These are phyloP conservation scores for Periconia sp. DNA, from an alignment of 2,329 filamentous ascomycete genomes.

Conservation along the genomic window DNA sequence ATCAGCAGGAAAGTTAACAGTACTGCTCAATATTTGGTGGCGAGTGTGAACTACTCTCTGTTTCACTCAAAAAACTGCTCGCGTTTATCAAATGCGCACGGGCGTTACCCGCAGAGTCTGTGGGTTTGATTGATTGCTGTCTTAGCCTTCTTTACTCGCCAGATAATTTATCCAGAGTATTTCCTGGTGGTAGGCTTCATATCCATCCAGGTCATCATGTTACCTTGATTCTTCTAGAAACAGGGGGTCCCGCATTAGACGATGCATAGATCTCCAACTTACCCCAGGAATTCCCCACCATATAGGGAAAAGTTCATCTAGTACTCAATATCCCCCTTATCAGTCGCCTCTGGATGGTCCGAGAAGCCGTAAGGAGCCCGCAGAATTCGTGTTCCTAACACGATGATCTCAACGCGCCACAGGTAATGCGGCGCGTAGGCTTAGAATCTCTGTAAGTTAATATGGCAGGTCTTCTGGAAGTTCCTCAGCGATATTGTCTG, in stretches of 20 bases:
- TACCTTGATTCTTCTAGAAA: conserved; percentile 28
- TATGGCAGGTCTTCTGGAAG: not conserved
- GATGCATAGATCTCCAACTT: conserved; percentile 34
- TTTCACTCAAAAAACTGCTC: not conserved
- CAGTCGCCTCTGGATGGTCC: conserved; percentile 23
- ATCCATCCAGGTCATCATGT: conserved; percentile 15
- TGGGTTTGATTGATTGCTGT: not conserved
- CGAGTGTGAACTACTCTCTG: not conserved
- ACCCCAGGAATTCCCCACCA: conserved; percentile 38
- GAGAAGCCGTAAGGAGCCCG: conserved; percentile 30
- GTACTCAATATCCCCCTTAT: conserved; percentile 31
- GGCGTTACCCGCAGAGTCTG: not conserved
- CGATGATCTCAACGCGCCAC: conserved; percentile 1
- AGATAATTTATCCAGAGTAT: conserved; percentile 20
- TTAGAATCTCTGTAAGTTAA: not conserved
- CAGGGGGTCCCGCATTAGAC: conserved; percentile 19
- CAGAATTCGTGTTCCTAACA: conserved; percentile 26
- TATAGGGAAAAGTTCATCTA: conserved; percentile 34
- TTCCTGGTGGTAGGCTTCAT: conserved; percentile 11
- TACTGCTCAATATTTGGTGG: not conserved
- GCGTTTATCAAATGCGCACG: not conserved
- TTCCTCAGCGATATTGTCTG: not conserved
- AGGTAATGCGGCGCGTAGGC: not conserved
- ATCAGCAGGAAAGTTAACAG: not conserved
- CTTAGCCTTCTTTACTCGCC: conserved; percentile 11